These are phyloP conservation scores for Quercus bicolor DNA, from an alignment of 306 rosid species.

Conservation along the genomic window DNA sequence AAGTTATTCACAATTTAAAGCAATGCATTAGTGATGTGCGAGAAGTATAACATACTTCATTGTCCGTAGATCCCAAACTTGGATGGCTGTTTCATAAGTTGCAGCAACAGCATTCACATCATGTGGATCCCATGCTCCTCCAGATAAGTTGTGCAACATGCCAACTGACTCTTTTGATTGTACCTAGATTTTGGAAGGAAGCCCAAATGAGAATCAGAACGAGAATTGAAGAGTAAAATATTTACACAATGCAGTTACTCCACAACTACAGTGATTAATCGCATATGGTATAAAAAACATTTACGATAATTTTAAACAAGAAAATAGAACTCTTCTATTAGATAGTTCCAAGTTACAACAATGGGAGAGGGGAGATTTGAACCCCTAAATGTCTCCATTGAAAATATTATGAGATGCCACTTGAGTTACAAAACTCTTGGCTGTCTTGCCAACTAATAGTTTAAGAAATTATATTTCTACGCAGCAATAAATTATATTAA, in stretches of 20 bases:
- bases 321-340: neutral
- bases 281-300: neutral
- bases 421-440: no score
- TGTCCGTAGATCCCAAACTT: constrained; percentile 89
- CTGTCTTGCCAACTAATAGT: no score
- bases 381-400: no score
- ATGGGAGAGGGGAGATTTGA: no score
- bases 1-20: neutral
- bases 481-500: no score
- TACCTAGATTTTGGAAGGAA: constrained; percentile 40
- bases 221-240: neutral
- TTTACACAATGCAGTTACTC: neutral
- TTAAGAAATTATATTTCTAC: no score
- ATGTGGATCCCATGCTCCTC: constrained; percentile 99
- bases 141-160: constrained; percentile 73
- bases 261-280: neutral
- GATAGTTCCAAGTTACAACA: no score
- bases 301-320: neutral
- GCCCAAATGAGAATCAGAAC: constrained; percentile 26
- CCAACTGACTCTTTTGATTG: constrained; percentile 88
- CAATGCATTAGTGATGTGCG: constrained; percentile 1
- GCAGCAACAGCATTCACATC: constrained; percentile 80
- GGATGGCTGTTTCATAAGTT: constrained; percentile 78
- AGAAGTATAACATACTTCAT: constrained; percentile 64
- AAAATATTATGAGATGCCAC: no score